Evolutionary conservation across 768 basidiomycete species (phyloP), one percentile per base, ranked within the genome.

Genomic region (Mycena capillaripes): DNA sequence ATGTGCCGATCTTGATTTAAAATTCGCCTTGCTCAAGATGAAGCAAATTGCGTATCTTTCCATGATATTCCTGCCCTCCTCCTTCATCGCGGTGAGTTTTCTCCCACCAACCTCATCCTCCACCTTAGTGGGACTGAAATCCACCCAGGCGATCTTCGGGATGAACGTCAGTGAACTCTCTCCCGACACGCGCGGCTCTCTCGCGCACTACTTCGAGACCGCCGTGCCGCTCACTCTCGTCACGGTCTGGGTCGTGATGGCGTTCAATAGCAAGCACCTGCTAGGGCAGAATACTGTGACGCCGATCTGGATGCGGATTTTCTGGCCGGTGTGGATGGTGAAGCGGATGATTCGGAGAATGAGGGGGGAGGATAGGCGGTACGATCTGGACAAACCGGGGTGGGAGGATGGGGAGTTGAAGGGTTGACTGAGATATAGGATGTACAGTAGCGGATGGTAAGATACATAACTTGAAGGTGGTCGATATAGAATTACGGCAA

Each of bases 1-100:
- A n/a, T 6, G 32, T 38, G 38, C 38, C 38, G 7, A 2, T 38
- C 38, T 10, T 4, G 23, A 36, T 23, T 16, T 50, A 11, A 30
- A 10, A 30, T 36, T 50, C 16, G 8, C 6, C 5, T 57, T 34
- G 3, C n/a, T 61, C 29, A 17, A 85, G 84, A 89, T 88, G 87
- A 88, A 86, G 65, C 87, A 91, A 78, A 87, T 91, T 53, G 87
- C 90, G 0, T 91, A 91, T 74, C 81, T 92, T 12, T 88, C 88
- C 1, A 91, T 91, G 89, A 74, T 89, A 23, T 91, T 91, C 79
- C 80, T 91, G 5, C 91, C 91, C 3, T 88, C 89, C 0, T 87
- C 87, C 14, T 88, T 91, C 64, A 80, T 82, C 27, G 85, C 89
- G 66, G 87, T 88, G 76, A 55, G 85, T 66, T 19, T n/a, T 42